These are phyloP conservation scores for Plenodomus lindquistii DNA, from an alignment of 2,329 filamentous ascomycete species.

Conservation along the genomic window DNA sequence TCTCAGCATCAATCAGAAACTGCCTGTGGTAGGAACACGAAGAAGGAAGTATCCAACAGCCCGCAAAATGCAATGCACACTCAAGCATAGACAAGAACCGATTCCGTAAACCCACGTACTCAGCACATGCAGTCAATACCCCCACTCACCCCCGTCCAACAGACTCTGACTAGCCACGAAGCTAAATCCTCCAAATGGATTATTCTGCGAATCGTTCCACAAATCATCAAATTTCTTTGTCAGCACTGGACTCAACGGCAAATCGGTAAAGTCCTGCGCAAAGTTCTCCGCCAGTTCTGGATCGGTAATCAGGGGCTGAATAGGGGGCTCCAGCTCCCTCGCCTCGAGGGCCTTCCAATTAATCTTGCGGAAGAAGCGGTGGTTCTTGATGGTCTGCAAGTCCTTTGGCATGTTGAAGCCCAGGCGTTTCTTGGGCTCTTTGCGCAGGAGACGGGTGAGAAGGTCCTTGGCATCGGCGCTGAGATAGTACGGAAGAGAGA, in stretches of 20 bases:
- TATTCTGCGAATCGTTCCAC: conserved; percentile 39
- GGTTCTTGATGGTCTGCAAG: conserved; percentile 80
- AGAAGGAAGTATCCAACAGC: too few relatives aligned
- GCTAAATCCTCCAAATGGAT: conserved; percentile 59
- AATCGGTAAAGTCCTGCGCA: conserved; percentile 83
- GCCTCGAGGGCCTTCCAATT: conserved; percentile 87
- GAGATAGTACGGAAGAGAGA: conserved; percentile 86
- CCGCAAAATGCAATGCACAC: too few relatives aligned
- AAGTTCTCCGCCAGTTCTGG: conserved; percentile 98
- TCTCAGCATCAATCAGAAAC: too few relatives aligned
- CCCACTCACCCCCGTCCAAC: conserved; percentile 46
- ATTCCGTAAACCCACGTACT: not conserved
- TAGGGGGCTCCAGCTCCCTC: conserved; percentile 83
- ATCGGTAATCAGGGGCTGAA: conserved; percentile 91
- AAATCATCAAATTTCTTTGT: conserved; percentile 34
- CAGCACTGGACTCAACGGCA: conserved; percentile 75
- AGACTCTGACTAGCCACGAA: conserved; percentile 58
- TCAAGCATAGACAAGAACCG: not conserved
- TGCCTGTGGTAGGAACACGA: too few relatives aligned
- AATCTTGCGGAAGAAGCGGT: conserved; percentile 96
- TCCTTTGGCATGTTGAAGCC: conserved; percentile 90
- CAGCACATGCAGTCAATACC: conserved; percentile 23
- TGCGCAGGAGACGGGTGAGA: conserved; percentile 84
- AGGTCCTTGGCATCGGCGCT: conserved; percentile 92
- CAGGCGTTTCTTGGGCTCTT: conserved; percentile 88